These are phyloP conservation scores for Pulicaria dysenterica DNA, from an alignment of 129 eudicot genomes.

Conservation along the genomic window DNA sequence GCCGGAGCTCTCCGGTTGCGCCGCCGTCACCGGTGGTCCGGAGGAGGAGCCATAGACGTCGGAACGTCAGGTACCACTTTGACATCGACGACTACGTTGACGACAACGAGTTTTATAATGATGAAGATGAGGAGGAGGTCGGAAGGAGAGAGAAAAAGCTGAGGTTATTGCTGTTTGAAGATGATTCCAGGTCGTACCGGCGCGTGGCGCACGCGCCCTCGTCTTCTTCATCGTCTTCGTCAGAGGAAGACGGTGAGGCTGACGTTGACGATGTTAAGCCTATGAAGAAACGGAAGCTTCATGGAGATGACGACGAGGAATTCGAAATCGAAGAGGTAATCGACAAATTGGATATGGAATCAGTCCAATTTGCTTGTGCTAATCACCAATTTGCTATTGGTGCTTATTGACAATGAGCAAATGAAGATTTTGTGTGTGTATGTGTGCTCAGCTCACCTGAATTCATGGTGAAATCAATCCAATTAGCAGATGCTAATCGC, in stretches of 20 bases:
- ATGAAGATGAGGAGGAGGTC: slow-evolving; percentile 46
- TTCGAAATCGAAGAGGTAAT: slow-evolving; percentile 55
- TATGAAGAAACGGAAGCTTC: slow-evolving; percentile 62
- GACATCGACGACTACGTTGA: slow-evolving; percentile 79
- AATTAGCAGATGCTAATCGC: too few species aligned
- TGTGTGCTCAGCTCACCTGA: slow-evolving; percentile 42
- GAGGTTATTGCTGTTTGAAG: slow-evolving; percentile 45
- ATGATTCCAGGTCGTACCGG: slow-evolving; percentile 38
- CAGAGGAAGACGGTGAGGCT: neutral
- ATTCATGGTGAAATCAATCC: slow-evolving; percentile 1
- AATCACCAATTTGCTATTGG: neutral
- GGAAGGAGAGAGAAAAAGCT: slow-evolving; percentile 76
- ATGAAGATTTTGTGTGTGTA: slow-evolving; percentile 20
- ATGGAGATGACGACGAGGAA: slow-evolving; percentile 33
- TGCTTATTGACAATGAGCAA: slow-evolving; percentile 10
- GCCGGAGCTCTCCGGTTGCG: slow-evolving; percentile 27
- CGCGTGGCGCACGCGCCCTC: slow-evolving; percentile 57
- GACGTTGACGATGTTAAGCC: slow-evolving; percentile 43
- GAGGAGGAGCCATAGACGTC: slow-evolving; percentile 75
- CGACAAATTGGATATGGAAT: slow-evolving; percentile 38
- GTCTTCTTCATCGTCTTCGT: slow-evolving; percentile 34
- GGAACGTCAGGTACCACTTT: slow-evolving; percentile 76
- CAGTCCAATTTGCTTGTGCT: neutral
- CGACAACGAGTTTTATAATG: slow-evolving; percentile 62
- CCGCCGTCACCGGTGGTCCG: slow-evolving; percentile 38